Base-by-base conservation (phyloP, 805 yeast species). In the Zygosaccharomyces gambellarensis region DNA sequence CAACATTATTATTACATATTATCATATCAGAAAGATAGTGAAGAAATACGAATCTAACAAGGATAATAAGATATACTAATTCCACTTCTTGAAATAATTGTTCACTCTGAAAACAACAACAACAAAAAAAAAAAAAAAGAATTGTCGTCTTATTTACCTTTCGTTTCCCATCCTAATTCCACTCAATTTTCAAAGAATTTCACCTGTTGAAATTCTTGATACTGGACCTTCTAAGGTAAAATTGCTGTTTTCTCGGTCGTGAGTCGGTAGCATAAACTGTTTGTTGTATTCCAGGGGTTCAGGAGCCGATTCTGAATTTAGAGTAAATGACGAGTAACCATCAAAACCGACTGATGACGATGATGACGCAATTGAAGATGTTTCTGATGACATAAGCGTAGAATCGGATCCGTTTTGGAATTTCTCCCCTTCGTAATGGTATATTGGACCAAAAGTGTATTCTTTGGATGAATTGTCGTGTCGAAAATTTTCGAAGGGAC, bases 321-420 rank as follows among this genome's bases (percentile, higher is more conserved):
- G 42, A 2, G 55, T 52, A 27, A 48, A 45, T 8, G 52, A 40
- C 4, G 53, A 49, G 17, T 43, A 43, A 43, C 50, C 47, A 36
- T 52, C 55, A 14, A 42, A 34, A 7, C 45, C 36, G 7, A 21
- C 36, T 9, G 45, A 42, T 8, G 36, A 40, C 14, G 55, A 47
- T 29, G 45, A 47, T 17, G 39, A 43, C 17, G 52, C 45, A 9
- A 48, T 21, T n/a, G 52, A 48, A 2, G 53, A 52, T 9, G 30
- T n/a, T 11, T 52, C 55, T 10, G 47, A 39, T 11, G 47, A 40
- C 36, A 47, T 43, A 4, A 46, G 32, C 2, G 52, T 47, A 12
- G 47, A 44, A 31, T 49, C 52, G 3, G 55, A 52, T 27, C 49
- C 55, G 14, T 49, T 45, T 11, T 43, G 51, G 3, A 11, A 4